Evolutionary conservation across 352 stramenopile genomes (phyloP).

Genomic region (Globisporangium mamillatum): DNA sequence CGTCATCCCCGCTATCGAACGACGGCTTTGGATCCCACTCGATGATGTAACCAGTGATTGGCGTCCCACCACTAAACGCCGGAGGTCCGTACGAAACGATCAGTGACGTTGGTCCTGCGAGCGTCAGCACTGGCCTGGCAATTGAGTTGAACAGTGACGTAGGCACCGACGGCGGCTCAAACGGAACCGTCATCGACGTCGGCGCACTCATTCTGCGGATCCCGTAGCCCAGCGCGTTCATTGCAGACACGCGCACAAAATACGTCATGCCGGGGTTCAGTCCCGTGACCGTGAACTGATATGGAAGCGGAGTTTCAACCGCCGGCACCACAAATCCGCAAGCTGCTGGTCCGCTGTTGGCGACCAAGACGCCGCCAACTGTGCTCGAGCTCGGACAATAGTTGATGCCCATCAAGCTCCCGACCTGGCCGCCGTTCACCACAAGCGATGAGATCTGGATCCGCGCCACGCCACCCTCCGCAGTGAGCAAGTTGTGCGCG

Average conservation of each 20-base stretch:
- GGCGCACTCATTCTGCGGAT: conserved; percentile 55
- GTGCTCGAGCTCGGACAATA: conserved; percentile 48
- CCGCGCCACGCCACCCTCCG: conserved; percentile 31
- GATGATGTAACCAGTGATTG: conserved; percentile 88
- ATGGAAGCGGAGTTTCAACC: conserved; percentile 26
- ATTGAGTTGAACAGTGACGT: conserved; percentile 64
- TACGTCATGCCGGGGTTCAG: conserved; percentile 61
- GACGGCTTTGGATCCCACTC: conserved; percentile 83
- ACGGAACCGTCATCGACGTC: conserved; percentile 57
- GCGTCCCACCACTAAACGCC: conserved; percentile 81
- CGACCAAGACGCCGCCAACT: conserved; percentile 12
- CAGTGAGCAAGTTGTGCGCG: conserved; percentile 42
- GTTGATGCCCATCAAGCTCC: conserved; percentile 32
- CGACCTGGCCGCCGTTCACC: conserved; percentile 23
- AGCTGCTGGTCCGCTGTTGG: conserved; percentile 25
- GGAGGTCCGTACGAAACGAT: conserved; percentile 79
- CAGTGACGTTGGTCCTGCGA: conserved; percentile 68
- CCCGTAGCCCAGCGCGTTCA: conserved; percentile 63
- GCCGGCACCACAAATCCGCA: conserved; percentile 38
- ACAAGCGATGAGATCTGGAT: conserved; percentile 33
- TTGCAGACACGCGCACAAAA: conserved; percentile 68
- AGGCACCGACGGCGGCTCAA: conserved; percentile 44
- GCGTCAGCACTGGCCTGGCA: conserved; percentile 56
- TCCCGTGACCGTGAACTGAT: conserved; percentile 51
- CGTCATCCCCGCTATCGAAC: conserved; percentile 74